Evolutionary conservation across 1,284 basidiomycete species (phyloP), one percentile per base, ranked within the genome.

Genomic region (Trametes sp.): DNA sequence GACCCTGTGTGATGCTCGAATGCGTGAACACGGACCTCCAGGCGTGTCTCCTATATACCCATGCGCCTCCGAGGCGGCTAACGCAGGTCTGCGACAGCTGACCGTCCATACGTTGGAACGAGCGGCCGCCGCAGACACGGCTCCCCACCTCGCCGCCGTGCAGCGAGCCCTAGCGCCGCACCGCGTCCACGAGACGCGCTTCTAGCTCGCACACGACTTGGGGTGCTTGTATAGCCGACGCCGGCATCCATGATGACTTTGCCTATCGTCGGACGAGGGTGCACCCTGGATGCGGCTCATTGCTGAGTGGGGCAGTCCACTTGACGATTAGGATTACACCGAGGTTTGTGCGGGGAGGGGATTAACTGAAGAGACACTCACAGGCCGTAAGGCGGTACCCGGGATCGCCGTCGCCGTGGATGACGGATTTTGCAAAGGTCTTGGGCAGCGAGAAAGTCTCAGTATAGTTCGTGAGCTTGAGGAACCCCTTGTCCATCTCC

Each of bases 321-420:
- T 33, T 33, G 31, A 33, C 31, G 31, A 6, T 33, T 33, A 6
- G 31, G 6, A 11, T 33, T 33, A 6, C 6, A 11, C 31, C 31
- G 31, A 33, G 31, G 31, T 33, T 33, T n/a, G n/a, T n/a, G n/a
- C n/a, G n/a, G n/a, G n/a, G n/a, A n/a, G n/a, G n/a, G n/a, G n/a
- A n/a, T n/a, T n/a, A n/a, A n/a, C n/a, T n/a, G n/a, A n/a, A n/a
- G n/a, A n/a, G n/a, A n/a, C n/a, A 74, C 83, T 54, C 69, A 90
- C 89, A 76, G 7, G 89, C 80, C 1, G 92, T 89, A 38, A 88
- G 76, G 19, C 84, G 74, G 75, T 95, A 95, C 2, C 94, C 93
- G 4, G 93, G 91, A 72, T 95, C 93, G n/a, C 92, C 92, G 46
- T 86, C 80, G 1, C 86, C 89, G 54, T 75, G 79, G 55, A 88